phyloP scores from a whole-genome alignment of 495 filamentous ascomycete species.

The Neurospora sp. region DNA sequence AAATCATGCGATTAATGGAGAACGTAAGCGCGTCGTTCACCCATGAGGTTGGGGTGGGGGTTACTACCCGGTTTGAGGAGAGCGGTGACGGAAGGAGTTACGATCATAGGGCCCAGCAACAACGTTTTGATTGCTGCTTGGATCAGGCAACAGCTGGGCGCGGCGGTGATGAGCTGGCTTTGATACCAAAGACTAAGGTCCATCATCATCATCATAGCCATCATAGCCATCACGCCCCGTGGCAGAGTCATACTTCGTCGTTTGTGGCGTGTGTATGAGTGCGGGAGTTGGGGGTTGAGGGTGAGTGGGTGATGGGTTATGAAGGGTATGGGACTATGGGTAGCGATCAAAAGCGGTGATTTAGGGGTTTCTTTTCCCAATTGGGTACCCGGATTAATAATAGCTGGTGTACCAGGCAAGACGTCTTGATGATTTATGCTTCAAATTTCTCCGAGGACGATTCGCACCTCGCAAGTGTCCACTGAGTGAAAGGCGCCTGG shows the following conservation, averaged over 20 bases:
- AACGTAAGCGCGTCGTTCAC: slow-evolving; percentile 31
- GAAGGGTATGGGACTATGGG: neutral
- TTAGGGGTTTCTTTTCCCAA: neutral
- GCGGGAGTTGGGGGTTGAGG: neutral
- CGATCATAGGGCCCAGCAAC: neutral
- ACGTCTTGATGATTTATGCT: too few relatives aligned
- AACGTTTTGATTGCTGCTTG: neutral
- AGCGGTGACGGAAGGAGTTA: neutral
- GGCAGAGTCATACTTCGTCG: neutral
- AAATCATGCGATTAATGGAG: slow-evolving; percentile 27
- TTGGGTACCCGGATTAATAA: neutral
- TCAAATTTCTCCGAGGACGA: too few relatives aligned
- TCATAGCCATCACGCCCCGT: neutral
- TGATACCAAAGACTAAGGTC: slow-evolving; percentile 12
- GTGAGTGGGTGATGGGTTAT: neutral
- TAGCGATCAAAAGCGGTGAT: neutral
- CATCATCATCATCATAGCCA: neutral
- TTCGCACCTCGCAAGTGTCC: neutral
- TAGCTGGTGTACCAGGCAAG: neutral
- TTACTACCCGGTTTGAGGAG: neutral
- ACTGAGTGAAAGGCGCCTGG: neutral
- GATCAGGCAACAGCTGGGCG: neutral
- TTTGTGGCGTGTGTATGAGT: neutral
- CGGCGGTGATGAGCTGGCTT: slow-evolving; percentile 5
- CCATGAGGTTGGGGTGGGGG: slow-evolving; percentile 20